Evolutionary conservation across 2,329 filamentous ascomycete genomes (phyloP), one percentile per base, ranked within the genome.

Genomic region (Pestalotiopsis sp.): DNA sequence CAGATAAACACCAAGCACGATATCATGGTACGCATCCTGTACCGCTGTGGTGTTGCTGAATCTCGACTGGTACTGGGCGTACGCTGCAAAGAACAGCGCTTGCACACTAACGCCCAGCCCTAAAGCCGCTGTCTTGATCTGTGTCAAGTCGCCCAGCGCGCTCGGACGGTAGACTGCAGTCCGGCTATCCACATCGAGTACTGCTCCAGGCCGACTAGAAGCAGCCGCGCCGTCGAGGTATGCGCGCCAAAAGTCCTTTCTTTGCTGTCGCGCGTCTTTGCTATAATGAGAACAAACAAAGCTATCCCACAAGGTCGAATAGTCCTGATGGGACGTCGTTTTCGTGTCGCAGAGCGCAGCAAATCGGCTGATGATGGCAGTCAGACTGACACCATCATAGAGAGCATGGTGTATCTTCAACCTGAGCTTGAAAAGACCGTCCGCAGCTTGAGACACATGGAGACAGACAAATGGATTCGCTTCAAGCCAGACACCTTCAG

Each of bases 301-400:
- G 0, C 69, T 57, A 13, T 68, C 69, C 80, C 80, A 82, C 13
- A 66, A 60, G 5, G 39, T 17, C 14, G n/a, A 31, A 56, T 49
- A 14, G 6, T 1, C 2, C 14, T 25, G 25, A 11, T 9, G 14
- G 11, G 63, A 14, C 5, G 41, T 17, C 2, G 64, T 17, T 6
- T 60, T 4, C n/a, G 36, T 64, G 63, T 23, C 62, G 56, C 74
- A 78, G 14, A 80, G 71, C 7, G 71, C 64, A 2, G 70, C 20
- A 31, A 85, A 79, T 0, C 78, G 75, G 2, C 85, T 76, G 25
- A 94, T 81, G 5, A 97, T 80, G 0, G 85, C 77, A 0, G 90
- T 88, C 4, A 98, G 82, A 73, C 93, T 96, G 69, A 97, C 85
- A 5, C 91, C 94, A 77, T 98, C 95, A 76, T 98, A 98, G 0